These are phyloP conservation scores for Rutstroemia sp. DNA, from an alignment of 2,329 filamentous ascomycete genomes.

Conservation along the genomic window DNA sequence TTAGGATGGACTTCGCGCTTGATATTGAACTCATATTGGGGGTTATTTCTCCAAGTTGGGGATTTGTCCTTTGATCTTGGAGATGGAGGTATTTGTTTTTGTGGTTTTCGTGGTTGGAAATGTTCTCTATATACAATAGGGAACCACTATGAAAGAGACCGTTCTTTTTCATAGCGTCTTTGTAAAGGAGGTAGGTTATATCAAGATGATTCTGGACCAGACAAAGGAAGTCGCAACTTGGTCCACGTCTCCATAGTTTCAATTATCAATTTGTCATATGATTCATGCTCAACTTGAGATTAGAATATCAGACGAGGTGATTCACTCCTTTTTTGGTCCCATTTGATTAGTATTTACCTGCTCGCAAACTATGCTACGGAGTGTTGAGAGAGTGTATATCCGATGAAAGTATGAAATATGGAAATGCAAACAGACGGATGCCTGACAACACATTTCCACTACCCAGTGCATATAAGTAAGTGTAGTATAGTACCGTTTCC, in stretches of 20 bases:
- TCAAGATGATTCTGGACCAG: too few relatives aligned
- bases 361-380: constrained; percentile 1
- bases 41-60: background rate
- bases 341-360: background rate
- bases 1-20: constrained; percentile 3
- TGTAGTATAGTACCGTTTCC: too few relatives aligned
- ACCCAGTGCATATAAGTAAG: background rate
- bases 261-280: too few relatives aligned
- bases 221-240: too few relatives aligned
- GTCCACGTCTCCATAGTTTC: too few relatives aligned
- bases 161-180: background rate
- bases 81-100: background rate
- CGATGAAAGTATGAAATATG: background rate
- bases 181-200: background rate
- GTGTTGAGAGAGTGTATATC: background rate
- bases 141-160: background rate
- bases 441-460: background rate
- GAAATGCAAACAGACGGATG: background rate
- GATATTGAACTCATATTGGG: constrained; percentile 4
- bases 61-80: background rate
- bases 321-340: background rate
- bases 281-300: too few relatives aligned
- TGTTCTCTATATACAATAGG: background rate
- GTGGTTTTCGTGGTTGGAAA: background rate
- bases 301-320: too few relatives aligned